Evolutionary conservation across 177 flowering plant genomes (phyloP).

Genomic region (Telopea speciosissima): DNA sequence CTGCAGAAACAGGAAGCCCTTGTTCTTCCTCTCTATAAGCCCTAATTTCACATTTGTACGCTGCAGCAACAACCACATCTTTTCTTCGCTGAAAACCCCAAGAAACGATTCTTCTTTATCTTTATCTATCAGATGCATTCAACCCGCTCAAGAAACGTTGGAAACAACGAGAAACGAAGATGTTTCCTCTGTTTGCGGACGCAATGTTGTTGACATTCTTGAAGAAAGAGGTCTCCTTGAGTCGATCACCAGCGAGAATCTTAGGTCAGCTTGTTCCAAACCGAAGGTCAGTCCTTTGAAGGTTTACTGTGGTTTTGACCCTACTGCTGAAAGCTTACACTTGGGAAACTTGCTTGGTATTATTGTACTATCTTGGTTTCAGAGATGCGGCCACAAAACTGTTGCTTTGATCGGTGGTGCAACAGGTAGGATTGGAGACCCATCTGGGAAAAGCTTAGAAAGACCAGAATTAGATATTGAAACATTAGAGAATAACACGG

Average conservation of each 20-base stretch:
- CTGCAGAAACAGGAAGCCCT: conserved; percentile 1
- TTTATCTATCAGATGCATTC: conserved; percentile 7
- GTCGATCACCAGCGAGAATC: conserved; percentile 47
- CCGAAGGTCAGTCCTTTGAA: conserved; percentile 23
- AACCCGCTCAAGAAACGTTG: conserved; percentile 8
- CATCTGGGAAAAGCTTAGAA: conserved; percentile 62
- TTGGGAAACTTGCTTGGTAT: conserved; percentile 67
- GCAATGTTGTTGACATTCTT: conserved; percentile 39
- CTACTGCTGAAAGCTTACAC: conserved; percentile 69
- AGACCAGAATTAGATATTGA: conserved; percentile 52
- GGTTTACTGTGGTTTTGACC: conserved; percentile 78
- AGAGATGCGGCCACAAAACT: conserved; percentile 47
- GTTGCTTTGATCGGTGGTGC: conserved; percentile 76
- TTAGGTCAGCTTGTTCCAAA: conserved; percentile 32
- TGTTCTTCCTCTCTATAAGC: conserved; percentile 4
- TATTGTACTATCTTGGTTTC: conserved; percentile 76
- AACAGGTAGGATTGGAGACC: conserved; percentile 72
- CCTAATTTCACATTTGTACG: background rate
- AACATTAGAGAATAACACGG: conserved; percentile 39
- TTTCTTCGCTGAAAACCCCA: conserved; percentile 1
- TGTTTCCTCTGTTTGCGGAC: conserved; percentile 8
- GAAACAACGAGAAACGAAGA: conserved; percentile 10
- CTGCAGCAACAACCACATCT: background rate
- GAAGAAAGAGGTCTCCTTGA: conserved; percentile 51
- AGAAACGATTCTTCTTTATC: conserved; percentile 3